Evolutionary conservation across 1,284 basidiomycete species (phyloP).

Genomic region (Boletus sp.): DNA sequence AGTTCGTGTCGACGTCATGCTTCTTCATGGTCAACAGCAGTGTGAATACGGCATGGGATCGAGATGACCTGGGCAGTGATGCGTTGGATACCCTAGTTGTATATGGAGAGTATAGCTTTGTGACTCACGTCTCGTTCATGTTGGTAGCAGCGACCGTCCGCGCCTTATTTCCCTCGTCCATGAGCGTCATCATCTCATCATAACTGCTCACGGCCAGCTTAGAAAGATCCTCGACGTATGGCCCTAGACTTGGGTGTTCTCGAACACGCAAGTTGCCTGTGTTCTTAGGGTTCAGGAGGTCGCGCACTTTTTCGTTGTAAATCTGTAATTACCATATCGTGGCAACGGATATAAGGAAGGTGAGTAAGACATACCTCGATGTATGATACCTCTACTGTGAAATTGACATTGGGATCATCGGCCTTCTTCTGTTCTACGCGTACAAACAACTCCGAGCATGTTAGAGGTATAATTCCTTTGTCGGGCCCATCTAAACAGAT

Average conservation of each 20-base stretch:
- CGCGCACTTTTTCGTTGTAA: conserved; percentile 98
- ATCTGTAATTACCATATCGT: conserved; percentile 48
- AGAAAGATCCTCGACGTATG: conserved; percentile 96
- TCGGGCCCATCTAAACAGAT: conserved; percentile 77
- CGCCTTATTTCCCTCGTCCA: conserved; percentile 99
- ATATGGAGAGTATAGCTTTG: neutral
- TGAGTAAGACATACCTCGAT: conserved; percentile 64
- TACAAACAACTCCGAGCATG: conserved; percentile 88
- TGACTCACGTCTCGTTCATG: conserved; percentile 94
- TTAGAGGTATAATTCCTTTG: conserved; percentile 97
- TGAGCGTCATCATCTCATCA: conserved; percentile 95
- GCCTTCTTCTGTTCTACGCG: conserved; percentile 70
- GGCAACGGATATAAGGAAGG: neutral
- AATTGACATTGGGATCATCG: conserved; percentile 67
- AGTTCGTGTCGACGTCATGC: conserved; percentile 75
- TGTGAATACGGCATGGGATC: conserved; percentile 97
- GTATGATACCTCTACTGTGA: conserved; percentile 95
- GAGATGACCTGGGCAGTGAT: conserved; percentile 64
- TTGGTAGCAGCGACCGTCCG: conserved; percentile 97
- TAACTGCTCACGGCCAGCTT: conserved; percentile 90
- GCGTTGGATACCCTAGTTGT: neutral
- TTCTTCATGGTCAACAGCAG: conserved; percentile 89
- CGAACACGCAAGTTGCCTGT: conserved; percentile 93
- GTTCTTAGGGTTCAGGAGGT: conserved; percentile 96
- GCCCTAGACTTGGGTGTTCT: conserved; percentile 91